These are phyloP conservation scores for Fusarium mexicanum DNA, from an alignment of 2,329 filamentous ascomycete species.

Conservation along the genomic window DNA sequence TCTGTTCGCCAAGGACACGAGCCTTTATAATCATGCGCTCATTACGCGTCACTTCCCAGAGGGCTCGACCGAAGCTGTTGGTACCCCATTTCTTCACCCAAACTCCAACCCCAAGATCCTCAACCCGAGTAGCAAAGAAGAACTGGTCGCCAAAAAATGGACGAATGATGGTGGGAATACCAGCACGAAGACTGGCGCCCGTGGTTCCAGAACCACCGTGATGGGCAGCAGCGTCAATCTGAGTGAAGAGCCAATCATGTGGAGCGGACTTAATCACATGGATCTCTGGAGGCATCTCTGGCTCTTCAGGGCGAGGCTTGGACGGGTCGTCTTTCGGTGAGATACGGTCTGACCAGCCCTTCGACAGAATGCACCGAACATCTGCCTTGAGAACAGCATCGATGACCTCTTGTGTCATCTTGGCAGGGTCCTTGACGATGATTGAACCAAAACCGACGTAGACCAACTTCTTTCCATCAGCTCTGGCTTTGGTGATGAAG, in stretches of 20 bases:
- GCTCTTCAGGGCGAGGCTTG: constrained; percentile 66
- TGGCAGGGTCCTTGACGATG: constrained; percentile 87
- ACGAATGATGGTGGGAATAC: constrained; percentile 92
- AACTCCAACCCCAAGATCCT: constrained; percentile 92
- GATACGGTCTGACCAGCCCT: constrained; percentile 92
- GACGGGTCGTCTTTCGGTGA: constrained; percentile 57
- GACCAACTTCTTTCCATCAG: constrained; percentile 88
- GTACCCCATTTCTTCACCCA: constrained; percentile 90
- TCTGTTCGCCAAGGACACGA: constrained; percentile 81
- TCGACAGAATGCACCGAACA: constrained; percentile 92
- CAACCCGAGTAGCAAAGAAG: constrained; percentile 90
- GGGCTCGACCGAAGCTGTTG: constrained; percentile 82
- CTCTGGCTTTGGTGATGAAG: constrained; percentile 85
- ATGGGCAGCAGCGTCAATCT: constrained; percentile 93
- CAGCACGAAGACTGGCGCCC: constrained; percentile 88
- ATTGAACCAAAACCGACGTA: constrained; percentile 98
- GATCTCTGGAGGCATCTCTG: constrained; percentile 80
- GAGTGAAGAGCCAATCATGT: constrained; percentile 95
- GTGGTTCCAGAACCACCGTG: constrained; percentile 96
- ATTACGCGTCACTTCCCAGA: constrained; percentile 92
- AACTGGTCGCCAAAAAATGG: constrained; percentile 99
- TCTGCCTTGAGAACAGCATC: constrained; percentile 91
- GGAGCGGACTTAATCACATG: constrained; percentile 89
- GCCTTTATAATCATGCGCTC: constrained; percentile 93
- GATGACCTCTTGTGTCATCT: constrained; percentile 91